Conservation (phyloP, 75 land plant genomes). For the Cryptomeria japonica region DNA sequence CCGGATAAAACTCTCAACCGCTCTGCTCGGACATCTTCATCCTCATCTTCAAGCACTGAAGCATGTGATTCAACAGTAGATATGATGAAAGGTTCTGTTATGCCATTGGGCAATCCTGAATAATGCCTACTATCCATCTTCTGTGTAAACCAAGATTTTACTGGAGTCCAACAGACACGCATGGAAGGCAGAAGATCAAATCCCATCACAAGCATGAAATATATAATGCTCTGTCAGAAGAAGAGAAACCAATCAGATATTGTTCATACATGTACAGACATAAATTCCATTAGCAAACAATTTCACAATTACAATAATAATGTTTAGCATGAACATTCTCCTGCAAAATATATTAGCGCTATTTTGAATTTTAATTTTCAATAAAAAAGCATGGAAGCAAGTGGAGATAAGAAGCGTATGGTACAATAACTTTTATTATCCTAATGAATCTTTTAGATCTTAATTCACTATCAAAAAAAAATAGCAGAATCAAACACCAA, state of each 20-base stretch:
- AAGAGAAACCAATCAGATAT: conserved; percentile 11
- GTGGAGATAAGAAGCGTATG: background rate
- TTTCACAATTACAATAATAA: background rate
- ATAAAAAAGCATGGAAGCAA: no score
- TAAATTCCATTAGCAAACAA: background rate
- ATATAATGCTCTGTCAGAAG: conserved; percentile 44
- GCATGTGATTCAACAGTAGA: conserved; percentile 16
- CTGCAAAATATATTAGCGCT: background rate
- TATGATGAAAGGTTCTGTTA: conserved; percentile 41
- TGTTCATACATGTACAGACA: background rate
- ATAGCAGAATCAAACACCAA: no score
- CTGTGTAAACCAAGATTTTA: conserved; percentile 22
- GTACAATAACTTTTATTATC: background rate
- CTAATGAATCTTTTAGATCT: background rate
- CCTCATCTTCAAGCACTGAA: conserved; percentile 41
- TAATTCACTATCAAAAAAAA: background rate
- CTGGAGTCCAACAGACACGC: conserved; percentile 16
- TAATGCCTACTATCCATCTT: background rate
- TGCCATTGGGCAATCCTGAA: conserved; percentile 9
- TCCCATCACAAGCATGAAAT: conserved; percentile 49
- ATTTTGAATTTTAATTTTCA: background rate
- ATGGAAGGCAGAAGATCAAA: conserved; percentile 46
- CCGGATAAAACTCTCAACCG: conserved; percentile 62
- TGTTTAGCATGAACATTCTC: background rate
- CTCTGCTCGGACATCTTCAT: conserved; percentile 65